phyloP scores from a whole-genome alignment of 169 alveolate species.

The Cyclospora cayetanensis region DNA sequence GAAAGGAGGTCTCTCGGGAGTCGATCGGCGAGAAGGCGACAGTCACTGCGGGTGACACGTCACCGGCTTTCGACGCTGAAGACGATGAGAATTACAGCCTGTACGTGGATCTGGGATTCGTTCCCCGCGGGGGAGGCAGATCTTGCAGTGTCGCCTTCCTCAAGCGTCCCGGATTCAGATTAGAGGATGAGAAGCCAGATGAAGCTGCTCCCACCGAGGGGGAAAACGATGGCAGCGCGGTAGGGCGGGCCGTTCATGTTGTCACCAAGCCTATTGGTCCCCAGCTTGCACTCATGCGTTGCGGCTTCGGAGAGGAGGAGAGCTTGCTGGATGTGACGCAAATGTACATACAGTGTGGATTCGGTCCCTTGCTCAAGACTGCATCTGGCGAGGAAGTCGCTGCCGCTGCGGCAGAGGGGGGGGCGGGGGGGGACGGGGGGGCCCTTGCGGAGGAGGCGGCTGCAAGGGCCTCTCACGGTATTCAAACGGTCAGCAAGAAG shows the following conservation, averaged over 20 bases:
- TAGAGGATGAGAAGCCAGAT: conserved; percentile 69
- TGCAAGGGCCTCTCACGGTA: conserved; percentile 54
- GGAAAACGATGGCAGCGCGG: background rate
- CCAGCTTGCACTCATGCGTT: conserved; percentile 70
- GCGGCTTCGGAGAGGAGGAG: conserved; percentile 75
- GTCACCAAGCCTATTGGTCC: conserved; percentile 54
- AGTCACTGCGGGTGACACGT: background rate
- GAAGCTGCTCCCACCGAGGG: background rate
- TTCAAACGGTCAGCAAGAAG: conserved; percentile 82
- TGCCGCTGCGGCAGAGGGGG: conserved; percentile 60
- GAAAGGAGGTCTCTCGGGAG: conserved; percentile 74
- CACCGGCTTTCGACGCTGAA: conserved; percentile 25
- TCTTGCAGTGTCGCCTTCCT: conserved; percentile 75
- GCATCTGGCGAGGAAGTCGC: conserved; percentile 52
- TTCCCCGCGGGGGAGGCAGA: conserved; percentile 14
- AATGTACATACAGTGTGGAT: conserved; percentile 78
- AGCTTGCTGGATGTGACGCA: conserved; percentile 76
- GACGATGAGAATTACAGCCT: conserved; percentile 48
- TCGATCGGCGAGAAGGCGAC: background rate
- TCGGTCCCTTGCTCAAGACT: conserved; percentile 74
- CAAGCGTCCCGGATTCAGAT: conserved; percentile 75
- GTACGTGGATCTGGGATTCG: conserved; percentile 52
- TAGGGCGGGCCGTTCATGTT: background rate
- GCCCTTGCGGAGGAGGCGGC: conserved; percentile 11
- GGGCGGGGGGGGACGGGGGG: conserved; percentile 39